phyloP scores from a whole-genome alignment of 768 basidiomycete genomes.

The Leccinum truebloodii region DNA sequence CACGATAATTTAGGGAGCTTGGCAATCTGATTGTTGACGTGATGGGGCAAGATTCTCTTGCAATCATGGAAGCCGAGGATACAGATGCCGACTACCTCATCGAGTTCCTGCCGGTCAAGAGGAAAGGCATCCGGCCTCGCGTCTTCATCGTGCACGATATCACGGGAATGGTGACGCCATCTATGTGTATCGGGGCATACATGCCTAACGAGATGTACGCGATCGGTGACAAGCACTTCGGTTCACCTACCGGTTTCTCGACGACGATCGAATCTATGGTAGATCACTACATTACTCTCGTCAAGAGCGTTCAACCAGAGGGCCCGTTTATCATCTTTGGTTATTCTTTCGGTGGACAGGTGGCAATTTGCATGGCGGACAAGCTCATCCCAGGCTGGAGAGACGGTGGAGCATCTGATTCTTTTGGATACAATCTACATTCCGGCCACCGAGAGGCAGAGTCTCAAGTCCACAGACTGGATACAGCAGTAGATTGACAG shows the following conservation, averaged over 20 bases:
- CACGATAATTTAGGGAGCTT: constrained; percentile 25
- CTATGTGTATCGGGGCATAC: constrained; percentile 34
- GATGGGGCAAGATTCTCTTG: constrained; percentile 30
- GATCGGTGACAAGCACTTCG: constrained; percentile 35
- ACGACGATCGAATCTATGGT: constrained; percentile 32
- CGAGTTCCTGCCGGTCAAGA: constrained; percentile 33
- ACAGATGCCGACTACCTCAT: constrained; percentile 31
- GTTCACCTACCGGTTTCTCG: constrained; percentile 30
- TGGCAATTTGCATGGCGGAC: constrained; percentile 30
- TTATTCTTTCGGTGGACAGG: constrained; percentile 32
- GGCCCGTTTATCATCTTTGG: constrained; percentile 30
- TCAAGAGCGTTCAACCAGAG: constrained; percentile 26
- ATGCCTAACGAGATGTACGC: constrained; percentile 36
- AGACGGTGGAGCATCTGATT: constrained; percentile 26
- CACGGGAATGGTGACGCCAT: constrained; percentile 34
- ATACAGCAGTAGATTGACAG: constrained; percentile 32
- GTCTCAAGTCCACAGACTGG: constrained; percentile 34
- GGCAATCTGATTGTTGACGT: constrained; percentile 28
- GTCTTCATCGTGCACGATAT: constrained; percentile 34
- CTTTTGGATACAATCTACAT: constrained; percentile 35
- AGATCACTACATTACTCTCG: constrained; percentile 33
- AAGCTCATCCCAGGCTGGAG: constrained; percentile 26
- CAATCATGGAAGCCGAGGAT: constrained; percentile 33
- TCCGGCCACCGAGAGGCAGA: constrained; percentile 27
- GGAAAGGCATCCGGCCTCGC: constrained; percentile 30